phyloP scores from a whole-genome alignment of 2,329 filamentous ascomycete species.

The Colletotrichum camelliae region DNA sequence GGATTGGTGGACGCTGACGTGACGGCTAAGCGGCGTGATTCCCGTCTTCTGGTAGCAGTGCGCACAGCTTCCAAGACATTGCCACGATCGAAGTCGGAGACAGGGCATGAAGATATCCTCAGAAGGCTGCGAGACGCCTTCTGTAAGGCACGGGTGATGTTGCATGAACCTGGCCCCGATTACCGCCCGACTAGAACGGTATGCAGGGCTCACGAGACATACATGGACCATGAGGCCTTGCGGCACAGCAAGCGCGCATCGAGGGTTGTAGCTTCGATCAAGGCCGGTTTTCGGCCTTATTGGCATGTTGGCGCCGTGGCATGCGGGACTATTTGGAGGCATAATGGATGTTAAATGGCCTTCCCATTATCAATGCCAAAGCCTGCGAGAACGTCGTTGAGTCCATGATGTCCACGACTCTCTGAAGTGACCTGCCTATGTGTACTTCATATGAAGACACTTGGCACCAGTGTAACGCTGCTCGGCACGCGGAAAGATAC shows the following conservation, averaged over 20 bases:
- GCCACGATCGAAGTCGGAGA: not conserved
- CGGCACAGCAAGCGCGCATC: not conserved
- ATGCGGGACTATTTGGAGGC: not conserved
- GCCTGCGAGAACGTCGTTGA: not conserved
- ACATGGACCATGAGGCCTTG: not conserved
- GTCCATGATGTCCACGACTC: not conserved
- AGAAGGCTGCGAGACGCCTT: not conserved
- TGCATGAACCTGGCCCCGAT: not conserved
- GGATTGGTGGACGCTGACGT: not conserved
- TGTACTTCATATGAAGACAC: not conserved
- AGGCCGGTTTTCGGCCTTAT: not conserved
- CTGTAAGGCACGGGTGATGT: not conserved
- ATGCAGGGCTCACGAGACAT: not conserved
- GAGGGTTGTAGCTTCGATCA: not conserved
- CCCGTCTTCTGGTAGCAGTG: not conserved
- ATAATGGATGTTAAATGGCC: accelerated
- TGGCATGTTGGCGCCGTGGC: not conserved
- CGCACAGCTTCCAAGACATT: not conserved
- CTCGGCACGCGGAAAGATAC: not conserved
- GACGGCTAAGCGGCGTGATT: not conserved
- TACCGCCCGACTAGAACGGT: not conserved
- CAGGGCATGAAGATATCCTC: not conserved
- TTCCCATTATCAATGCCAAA: not conserved
- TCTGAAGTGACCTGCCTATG: not conserved
- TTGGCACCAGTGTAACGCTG: not conserved